A percentile compares a stretch with the other conserved stretches of the same genome.
Conservation (phyloP, 208 protist species). For the Lotmaria passim region DNA sequence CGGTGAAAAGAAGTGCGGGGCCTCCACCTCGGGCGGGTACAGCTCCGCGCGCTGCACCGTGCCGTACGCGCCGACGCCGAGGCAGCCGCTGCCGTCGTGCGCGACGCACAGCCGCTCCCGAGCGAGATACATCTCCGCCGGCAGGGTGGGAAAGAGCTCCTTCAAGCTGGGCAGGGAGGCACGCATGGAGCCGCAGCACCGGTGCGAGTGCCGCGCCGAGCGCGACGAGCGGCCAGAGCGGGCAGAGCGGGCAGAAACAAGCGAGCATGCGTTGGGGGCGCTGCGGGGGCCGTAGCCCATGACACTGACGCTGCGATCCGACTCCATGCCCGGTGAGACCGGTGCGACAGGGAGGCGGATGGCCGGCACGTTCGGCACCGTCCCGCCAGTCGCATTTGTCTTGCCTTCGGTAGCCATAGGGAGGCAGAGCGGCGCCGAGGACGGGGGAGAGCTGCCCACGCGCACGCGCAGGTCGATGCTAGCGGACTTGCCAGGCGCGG, state of each 20-base stretch:
- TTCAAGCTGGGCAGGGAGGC: conserved; percentile 25
- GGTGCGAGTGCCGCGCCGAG: conserved; percentile 28
- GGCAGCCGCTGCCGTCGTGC: conserved; percentile 20
- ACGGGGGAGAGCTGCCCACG: neutral
- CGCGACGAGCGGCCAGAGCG: conserved; percentile 29
- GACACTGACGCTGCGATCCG: conserved; percentile 15
- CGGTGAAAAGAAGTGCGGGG: conserved; percentile 28
- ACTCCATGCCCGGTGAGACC: conserved; percentile 6
- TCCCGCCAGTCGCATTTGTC: conserved; percentile 19
- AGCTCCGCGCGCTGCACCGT: conserved; percentile 70
- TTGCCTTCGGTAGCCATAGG: neutral
- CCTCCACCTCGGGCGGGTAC: conserved; percentile 40
- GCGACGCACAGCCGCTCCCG: conserved; percentile 48
- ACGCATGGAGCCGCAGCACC: conserved; percentile 17
- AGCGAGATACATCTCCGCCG: conserved; percentile 46
- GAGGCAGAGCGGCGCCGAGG: neutral
- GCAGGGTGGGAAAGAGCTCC: conserved; percentile 56
- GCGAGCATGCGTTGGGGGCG: conserved; percentile 25
- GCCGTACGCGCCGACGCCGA: conserved; percentile 67
- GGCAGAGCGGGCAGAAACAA: conserved; percentile 24
- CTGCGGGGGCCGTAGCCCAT: conserved; percentile 29
- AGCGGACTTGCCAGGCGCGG: neutral
- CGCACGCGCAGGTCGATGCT: neutral
- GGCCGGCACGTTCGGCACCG: conserved; percentile 19
- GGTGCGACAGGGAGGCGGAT: conserved; percentile 15